phyloP scores from a whole-genome alignment of 1,284 basidiomycete genomes.

The Coriolopsis trogii region DNA sequence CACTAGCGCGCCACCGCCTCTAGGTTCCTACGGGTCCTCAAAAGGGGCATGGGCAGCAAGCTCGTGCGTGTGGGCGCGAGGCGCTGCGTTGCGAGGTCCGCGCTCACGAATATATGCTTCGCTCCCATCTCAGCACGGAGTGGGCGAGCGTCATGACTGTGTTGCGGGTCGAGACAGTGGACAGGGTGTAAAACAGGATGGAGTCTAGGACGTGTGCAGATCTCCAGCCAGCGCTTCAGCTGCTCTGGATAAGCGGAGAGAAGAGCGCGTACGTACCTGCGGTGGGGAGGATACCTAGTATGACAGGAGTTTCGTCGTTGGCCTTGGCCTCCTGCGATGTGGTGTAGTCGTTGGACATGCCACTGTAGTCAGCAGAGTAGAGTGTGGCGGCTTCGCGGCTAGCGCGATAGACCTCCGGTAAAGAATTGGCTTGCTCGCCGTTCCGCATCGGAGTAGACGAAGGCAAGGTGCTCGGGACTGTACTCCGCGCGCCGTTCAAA shows the following conservation, averaged over 20 bases:
- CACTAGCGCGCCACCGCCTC: slow-evolving; percentile 13
- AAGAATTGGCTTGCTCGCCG: slow-evolving; percentile 28
- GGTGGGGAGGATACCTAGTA: slow-evolving; percentile 29
- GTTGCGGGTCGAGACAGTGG: slow-evolving; percentile 45
- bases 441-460: slow-evolving; percentile 33
- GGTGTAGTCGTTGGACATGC: not conserved
- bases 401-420: slow-evolving; percentile 30
- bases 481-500: slow-evolving; percentile 39
- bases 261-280: slow-evolving; percentile 18
- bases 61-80: slow-evolving; percentile 15
- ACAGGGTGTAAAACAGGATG: slow-evolving; percentile 35
- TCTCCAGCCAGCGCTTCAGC: not conserved
- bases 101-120: slow-evolving; percentile 32
- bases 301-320: slow-evolving; percentile 5
- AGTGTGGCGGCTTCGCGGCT: slow-evolving; percentile 24
- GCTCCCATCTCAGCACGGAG: slow-evolving; percentile 35
- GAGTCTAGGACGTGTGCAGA: slow-evolving; percentile 27
- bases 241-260: not conserved
- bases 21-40: slow-evolving; percentile 23
- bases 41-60: slow-evolving; percentile 24
- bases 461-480: slow-evolving; percentile 38
- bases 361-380: slow-evolving; percentile 4
- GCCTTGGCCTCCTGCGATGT: slow-evolving; percentile 5
- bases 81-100: slow-evolving; percentile 22
- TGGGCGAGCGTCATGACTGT: slow-evolving; percentile 40